These are phyloP conservation scores for Cokeromyces recurvatus DNA, from an alignment of 371 early-diverging fungal genomes.

Conservation along the genomic window DNA sequence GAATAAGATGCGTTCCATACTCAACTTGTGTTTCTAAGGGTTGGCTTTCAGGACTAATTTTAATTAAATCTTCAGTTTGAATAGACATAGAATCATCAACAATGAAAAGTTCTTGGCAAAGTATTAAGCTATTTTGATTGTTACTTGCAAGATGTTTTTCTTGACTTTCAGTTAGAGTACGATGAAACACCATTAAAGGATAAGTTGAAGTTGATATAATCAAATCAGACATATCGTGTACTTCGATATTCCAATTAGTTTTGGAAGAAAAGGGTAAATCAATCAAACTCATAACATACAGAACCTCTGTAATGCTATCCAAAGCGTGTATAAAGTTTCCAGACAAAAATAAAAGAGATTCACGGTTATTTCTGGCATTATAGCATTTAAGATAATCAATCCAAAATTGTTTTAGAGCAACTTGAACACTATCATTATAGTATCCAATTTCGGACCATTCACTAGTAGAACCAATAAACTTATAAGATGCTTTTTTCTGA, in stretches of 20 bases:
- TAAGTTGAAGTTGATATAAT: constrained; percentile 2
- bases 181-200: constrained; percentile 44
- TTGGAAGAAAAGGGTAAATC: constrained; percentile 37
- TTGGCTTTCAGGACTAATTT: constrained; percentile 18
- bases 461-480: constrained; percentile 19
- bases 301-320: constrained; percentile 25
- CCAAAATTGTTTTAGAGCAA: constrained; percentile 44
- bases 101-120: constrained; percentile 30
- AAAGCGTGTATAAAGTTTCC: constrained; percentile 45
- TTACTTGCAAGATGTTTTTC: not conserved
- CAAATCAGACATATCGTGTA: not conserved
- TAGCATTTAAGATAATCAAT: constrained; percentile 38
- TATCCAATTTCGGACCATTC: constrained; percentile 29
- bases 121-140: constrained; percentile 9
- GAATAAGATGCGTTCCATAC: constrained; percentile 37
- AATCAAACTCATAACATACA: constrained; percentile 41
- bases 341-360: not conserved
- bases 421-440: constrained; percentile 1
- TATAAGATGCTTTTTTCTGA: constrained; percentile 16
- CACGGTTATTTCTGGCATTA: not conserved
- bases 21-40: constrained; percentile 7
- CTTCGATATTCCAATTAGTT: constrained; percentile 15
- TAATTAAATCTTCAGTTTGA: constrained; percentile 21
- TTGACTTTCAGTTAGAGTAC: constrained; percentile 16
- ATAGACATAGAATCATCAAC: constrained; percentile 3